Conservation (phyloP, 73 alveolate genomes). For the Paraurostyla sp. region DNA sequence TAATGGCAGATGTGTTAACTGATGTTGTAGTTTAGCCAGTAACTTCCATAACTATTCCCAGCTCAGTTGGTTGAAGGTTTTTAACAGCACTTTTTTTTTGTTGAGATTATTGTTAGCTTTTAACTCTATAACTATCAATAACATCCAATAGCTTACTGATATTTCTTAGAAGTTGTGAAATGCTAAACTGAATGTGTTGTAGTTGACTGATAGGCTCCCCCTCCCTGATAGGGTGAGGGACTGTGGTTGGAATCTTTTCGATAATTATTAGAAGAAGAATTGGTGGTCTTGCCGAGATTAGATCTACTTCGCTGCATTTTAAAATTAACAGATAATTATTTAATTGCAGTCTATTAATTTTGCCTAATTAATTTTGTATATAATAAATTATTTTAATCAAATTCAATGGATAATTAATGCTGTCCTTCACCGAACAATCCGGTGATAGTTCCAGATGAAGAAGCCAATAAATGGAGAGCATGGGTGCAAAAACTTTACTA, state of each 20-base stretch:
- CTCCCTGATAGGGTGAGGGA: no score
- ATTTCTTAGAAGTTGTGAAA: not conserved
- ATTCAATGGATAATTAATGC: conserved; percentile 27
- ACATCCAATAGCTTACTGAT: not conserved
- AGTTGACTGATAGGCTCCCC: not conserved
- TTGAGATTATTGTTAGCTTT: not conserved
- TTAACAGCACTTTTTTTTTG: no score
- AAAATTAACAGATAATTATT: conserved; percentile 21
- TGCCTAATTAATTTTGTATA: no score
- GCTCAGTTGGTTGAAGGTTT: conserved; percentile 27
- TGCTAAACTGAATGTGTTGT: not conserved
- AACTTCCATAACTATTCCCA: conserved; percentile 15
- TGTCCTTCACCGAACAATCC: conserved; percentile 56
- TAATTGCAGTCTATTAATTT: no score
- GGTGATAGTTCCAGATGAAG: not conserved
- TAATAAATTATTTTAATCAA: not conserved
- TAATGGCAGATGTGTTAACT: not conserved
- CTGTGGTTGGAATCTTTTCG: no score
- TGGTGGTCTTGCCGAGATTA: no score
- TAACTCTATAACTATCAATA: not conserved
- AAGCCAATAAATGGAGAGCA: not conserved
- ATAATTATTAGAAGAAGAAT: no score
- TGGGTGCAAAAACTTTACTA: conserved; percentile 4
- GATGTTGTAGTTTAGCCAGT: no score
- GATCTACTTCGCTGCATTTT: conserved; percentile 39